Percentiles rank a stretch among this genome's conserved stretches.
These are phyloP conservation scores for Neurospora hispaniola DNA, from an alignment of 495 filamentous ascomycete species.

Conservation along the genomic window DNA sequence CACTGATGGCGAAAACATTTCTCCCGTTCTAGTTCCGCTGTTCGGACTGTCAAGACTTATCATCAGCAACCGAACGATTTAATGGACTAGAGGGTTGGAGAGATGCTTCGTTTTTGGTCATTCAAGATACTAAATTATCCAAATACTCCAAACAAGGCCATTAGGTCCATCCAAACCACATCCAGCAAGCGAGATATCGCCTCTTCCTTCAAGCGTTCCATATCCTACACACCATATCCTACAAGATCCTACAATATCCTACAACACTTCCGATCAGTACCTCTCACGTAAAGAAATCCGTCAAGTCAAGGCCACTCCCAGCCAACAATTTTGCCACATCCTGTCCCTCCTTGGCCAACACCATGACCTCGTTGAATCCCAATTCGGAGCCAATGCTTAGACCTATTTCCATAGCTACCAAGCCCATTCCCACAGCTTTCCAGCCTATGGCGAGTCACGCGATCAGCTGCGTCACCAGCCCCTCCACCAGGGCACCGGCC, in stretches of 20 bases:
- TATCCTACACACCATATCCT: background rate
- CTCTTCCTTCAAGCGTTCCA: background rate
- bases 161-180: background rate
- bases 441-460: background rate
- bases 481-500: conserved; percentile 20
- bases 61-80: background rate
- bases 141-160: background rate
- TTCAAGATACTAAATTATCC: background rate
- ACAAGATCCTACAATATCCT: background rate
- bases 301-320: background rate
- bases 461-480: conserved; percentile 1
- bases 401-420: no score
- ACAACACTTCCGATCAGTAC: background rate
- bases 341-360: background rate
- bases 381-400: background rate
- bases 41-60: background rate
- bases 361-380: background rate
- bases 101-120: background rate
- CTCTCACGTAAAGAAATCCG: background rate
- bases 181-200: background rate
- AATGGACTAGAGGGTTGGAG: background rate
- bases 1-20: background rate
- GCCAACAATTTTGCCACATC: background rate
- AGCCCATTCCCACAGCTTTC: background rate
- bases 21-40: background rate